These are phyloP conservation scores for Hibiscus trionum DNA, from an alignment of 345 rosid genomes.

Conservation along the genomic window DNA sequence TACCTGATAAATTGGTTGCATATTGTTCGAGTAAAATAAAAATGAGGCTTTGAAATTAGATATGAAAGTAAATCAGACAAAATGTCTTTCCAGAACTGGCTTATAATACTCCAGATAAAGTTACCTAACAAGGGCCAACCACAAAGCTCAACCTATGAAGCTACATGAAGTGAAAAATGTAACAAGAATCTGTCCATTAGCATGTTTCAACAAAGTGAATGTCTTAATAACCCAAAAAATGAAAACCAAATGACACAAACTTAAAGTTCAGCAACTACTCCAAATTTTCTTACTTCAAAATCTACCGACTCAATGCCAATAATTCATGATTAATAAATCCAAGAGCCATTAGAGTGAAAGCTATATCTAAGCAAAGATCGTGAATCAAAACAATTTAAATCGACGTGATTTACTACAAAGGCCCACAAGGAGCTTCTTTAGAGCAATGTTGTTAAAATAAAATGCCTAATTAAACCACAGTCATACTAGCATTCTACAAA, in stretches of 20 bases:
- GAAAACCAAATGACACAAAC: neutral
- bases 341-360: neutral
- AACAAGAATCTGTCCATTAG: neutral
- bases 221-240: neutral
- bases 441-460: too few relatives aligned
- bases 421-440: neutral
- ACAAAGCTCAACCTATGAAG: constrained; percentile 3
- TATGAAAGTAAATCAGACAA: constrained; percentile 2
- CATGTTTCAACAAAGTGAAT: neutral
- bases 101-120: neutral
- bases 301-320: neutral
- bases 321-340: neutral
- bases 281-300: neutral
- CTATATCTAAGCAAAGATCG: neutral
- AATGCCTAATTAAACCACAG: too few relatives aligned
- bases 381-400: neutral
- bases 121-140: neutral
- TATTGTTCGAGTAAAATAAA: neutral
- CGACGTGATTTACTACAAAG: neutral
- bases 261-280: neutral
- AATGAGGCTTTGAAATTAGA: neutral
- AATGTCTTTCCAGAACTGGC: neutral
- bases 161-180: neutral
- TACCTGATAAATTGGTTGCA: constrained; percentile 8
- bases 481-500: too few relatives aligned